Evolutionary conservation across 2,329 filamentous ascomycete genomes (phyloP).

Genomic region (Sporothrix brasiliensis): DNA sequence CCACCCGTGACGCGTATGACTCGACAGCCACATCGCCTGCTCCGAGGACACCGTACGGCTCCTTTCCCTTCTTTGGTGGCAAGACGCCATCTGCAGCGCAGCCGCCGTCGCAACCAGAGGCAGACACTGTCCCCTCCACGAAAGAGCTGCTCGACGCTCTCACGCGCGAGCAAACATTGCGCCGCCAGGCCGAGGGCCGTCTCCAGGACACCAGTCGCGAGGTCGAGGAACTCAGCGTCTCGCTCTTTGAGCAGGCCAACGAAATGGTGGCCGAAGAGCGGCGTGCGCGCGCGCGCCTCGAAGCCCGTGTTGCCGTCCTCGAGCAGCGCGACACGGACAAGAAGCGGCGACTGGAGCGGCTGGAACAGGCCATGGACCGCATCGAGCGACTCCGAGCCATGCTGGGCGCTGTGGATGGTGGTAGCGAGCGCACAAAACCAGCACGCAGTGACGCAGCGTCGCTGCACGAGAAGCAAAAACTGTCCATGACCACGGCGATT

Average conservation of each 20-base stretch:
- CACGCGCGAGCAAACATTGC: slow-evolving; percentile 66
- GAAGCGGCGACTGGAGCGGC: slow-evolving; percentile 64
- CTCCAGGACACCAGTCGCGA: slow-evolving; percentile 69
- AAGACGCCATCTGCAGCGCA: slow-evolving; percentile 26
- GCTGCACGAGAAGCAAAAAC: slow-evolving; percentile 20
- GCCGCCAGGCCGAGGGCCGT: slow-evolving; percentile 69
- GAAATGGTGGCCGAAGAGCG: slow-evolving; percentile 83
- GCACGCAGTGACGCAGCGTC: background rate
- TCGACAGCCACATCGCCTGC: slow-evolving; percentile 34
- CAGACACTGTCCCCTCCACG: slow-evolving; percentile 36
- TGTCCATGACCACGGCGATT: background rate
- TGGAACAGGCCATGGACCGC: slow-evolving; percentile 71
- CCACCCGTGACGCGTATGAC: slow-evolving; percentile 32
- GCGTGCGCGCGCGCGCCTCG: slow-evolving; percentile 68
- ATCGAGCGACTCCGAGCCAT: slow-evolving; percentile 71
- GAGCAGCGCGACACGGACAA: slow-evolving; percentile 73
- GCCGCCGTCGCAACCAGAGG: slow-evolving; percentile 26
- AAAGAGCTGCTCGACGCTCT: slow-evolving; percentile 66
- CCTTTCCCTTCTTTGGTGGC: slow-evolving; percentile 26
- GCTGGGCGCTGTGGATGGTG: slow-evolving; percentile 45
- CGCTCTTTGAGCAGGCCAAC: slow-evolving; percentile 80
- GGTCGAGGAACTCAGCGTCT: slow-evolving; percentile 75
- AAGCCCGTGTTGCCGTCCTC: slow-evolving; percentile 68
- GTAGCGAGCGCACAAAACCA: background rate
- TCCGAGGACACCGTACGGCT: slow-evolving; percentile 30